Percentiles rank a stretch among this genome's conserved stretches.
These are phyloP conservation scores for Picochlorum sp. DNA, from an alignment of 139 green algal species.

Conservation along the genomic window DNA sequence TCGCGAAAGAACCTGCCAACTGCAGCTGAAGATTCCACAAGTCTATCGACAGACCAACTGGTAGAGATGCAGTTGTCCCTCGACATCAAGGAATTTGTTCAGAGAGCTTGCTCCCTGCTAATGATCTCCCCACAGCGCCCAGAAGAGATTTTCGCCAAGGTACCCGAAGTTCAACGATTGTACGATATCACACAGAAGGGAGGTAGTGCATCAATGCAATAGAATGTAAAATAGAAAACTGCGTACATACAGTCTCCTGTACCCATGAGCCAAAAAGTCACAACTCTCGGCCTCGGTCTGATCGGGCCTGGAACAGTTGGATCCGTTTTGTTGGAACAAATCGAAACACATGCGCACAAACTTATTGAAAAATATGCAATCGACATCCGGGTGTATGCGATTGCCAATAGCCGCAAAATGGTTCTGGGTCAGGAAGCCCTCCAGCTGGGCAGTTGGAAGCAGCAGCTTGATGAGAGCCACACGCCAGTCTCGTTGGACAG, in stretches of 20 bases:
- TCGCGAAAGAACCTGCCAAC: conserved; percentile 36
- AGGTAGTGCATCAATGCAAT: neutral
- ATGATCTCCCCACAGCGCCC: neutral
- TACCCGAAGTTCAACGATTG: neutral
- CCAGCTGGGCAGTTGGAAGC: conserved; percentile 41
- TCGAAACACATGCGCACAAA: conserved; percentile 52
- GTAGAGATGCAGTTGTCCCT: conserved; percentile 72
- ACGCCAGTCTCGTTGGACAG: conserved; percentile 16
- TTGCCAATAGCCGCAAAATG: conserved; percentile 43
- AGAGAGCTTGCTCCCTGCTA: neutral
- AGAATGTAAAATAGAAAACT: neutral
- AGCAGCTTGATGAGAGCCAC: conserved; percentile 15
- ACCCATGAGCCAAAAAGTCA: neutral
- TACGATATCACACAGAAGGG: conserved; percentile 15
- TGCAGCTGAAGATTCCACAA: conserved; percentile 19
- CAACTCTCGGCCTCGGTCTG: conserved; percentile 61
- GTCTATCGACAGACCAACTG: conserved; percentile 74
- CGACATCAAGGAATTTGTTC: conserved; percentile 63
- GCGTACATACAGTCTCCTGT: no score
- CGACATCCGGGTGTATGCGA: conserved; percentile 49
- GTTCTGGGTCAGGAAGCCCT: conserved; percentile 32
- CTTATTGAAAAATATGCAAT: conserved; percentile 15
- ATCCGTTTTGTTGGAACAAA: conserved; percentile 72
- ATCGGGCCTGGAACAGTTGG: conserved; percentile 87
- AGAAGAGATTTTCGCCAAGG: no score